These are phyloP conservation scores for Boletus tylopilopsis DNA, from an alignment of 768 basidiomycete genomes.

Conservation along the genomic window DNA sequence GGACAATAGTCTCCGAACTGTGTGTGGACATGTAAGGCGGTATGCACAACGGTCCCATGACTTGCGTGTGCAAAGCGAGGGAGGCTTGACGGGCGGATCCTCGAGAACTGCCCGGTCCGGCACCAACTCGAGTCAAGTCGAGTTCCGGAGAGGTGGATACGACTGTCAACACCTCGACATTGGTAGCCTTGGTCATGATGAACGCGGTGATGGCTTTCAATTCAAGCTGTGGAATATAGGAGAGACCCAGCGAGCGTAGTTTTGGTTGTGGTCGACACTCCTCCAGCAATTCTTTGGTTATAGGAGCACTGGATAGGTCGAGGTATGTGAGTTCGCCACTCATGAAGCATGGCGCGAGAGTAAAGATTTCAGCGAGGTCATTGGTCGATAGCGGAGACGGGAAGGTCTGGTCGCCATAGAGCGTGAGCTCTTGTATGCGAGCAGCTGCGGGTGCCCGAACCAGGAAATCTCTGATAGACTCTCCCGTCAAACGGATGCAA, in stretches of 20 bases:
- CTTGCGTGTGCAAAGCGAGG: constrained; percentile 68
- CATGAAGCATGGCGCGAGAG: constrained; percentile 74
- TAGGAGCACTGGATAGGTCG: constrained; percentile 81
- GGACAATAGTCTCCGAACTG: constrained; percentile 26
- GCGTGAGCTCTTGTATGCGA: constrained; percentile 70
- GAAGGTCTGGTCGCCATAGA: constrained; percentile 88
- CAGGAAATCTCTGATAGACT: constrained; percentile 72
- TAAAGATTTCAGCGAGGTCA: constrained; percentile 66
- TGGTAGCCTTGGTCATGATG: constrained; percentile 59
- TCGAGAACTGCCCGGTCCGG: constrained; percentile 27
- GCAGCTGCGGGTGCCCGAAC: constrained; percentile 60
- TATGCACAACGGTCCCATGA: constrained; percentile 78
- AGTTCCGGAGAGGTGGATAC: constrained; percentile 74
- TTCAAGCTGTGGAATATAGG: constrained; percentile 72
- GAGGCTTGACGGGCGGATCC: constrained; percentile 63
- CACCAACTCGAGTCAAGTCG: constrained; percentile 45
- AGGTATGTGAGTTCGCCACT: constrained; percentile 77
- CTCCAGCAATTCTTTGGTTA: constrained; percentile 54
- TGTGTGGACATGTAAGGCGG: constrained; percentile 71
- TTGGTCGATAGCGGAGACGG: constrained; percentile 62
- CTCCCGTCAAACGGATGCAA: constrained; percentile 79
- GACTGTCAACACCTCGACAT: constrained; percentile 85
- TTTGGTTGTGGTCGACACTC: constrained; percentile 62
- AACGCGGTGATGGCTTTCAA: constrained; percentile 67
- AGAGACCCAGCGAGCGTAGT: constrained; percentile 86